phyloP scores from a whole-genome alignment of 495 filamentous ascomycete genomes.

The Penicillium coprophilum region DNA sequence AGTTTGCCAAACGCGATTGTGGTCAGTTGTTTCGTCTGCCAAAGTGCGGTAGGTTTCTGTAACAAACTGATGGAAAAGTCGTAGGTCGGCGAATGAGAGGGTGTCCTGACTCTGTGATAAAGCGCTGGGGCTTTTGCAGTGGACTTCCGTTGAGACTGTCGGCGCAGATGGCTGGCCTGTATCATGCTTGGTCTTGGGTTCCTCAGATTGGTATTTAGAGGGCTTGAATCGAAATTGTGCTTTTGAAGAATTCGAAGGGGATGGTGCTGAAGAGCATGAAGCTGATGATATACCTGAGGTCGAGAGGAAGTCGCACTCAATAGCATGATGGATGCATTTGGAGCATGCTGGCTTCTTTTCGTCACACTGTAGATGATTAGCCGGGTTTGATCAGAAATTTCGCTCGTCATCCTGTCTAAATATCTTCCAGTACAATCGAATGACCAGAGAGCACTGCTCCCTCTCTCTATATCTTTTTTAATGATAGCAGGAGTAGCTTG shows the following conservation, averaged over 20 bases:
- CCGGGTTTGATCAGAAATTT: background rate
- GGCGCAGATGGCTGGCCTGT: constrained; percentile 15
- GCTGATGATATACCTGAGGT: constrained; percentile 1
- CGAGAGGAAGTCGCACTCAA: constrained; percentile 29
- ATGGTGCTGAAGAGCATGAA: constrained; percentile 7
- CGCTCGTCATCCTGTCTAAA: background rate
- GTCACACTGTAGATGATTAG: constrained; percentile 34
- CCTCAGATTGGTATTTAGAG: constrained; percentile 23
- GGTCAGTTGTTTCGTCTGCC: constrained; percentile 20
- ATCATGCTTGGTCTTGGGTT: background rate
- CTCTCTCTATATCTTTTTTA: background rate
- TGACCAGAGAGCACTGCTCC: background rate
- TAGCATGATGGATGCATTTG: constrained; percentile 32
- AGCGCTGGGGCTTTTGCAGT: background rate
- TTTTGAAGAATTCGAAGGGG: background rate
- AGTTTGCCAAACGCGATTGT: constrained; percentile 36
- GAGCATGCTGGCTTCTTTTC: constrained; percentile 34
- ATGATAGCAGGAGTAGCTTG: background rate
- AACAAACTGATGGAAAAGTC: constrained; percentile 42
- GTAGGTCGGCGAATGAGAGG: constrained; percentile 35
- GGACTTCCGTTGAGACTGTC: background rate
- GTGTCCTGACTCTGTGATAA: constrained; percentile 3
- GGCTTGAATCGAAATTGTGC: constrained; percentile 5
- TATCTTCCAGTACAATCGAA: background rate
- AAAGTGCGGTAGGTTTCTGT: constrained; percentile 37